Percentiles rank a stretch among this genome's conserved stretches.
Conservation (phyloP, 495 filamentous ascomycete species). For the Aspergillus taichungensis region DNA sequence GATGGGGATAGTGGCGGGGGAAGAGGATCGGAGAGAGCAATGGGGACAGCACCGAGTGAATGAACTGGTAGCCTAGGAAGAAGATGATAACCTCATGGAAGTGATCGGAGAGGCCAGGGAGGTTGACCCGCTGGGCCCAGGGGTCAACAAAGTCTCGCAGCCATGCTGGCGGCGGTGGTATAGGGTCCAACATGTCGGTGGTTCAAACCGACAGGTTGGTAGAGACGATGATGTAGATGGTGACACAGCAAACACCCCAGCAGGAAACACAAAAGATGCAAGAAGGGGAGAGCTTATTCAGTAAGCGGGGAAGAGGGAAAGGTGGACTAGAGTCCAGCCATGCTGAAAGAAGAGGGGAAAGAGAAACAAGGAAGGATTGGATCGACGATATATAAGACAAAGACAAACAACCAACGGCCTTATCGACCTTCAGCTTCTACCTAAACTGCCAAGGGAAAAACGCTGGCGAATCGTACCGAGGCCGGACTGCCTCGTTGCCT, state of each 20-base stretch:
- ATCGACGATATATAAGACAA: no score
- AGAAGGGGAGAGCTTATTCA: no score
- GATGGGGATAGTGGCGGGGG: slow-evolving; percentile 58
- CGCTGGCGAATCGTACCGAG: no score
- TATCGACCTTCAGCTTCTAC: no score
- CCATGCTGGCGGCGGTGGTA: slow-evolving; percentile 38
- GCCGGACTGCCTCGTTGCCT: no score
- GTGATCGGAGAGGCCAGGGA: slow-evolving; percentile 72
- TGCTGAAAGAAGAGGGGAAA: neutral
- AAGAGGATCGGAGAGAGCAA: slow-evolving; percentile 58
- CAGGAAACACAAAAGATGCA: no score
- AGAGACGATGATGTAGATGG: slow-evolving; percentile 4
- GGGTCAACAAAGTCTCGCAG: slow-evolving; percentile 33
- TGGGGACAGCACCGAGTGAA: slow-evolving; percentile 68
- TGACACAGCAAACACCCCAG: neutral
- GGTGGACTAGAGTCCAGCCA: neutral
- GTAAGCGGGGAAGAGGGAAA: no score
- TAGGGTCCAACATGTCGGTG: slow-evolving; percentile 40
- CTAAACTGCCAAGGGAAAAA: no score
- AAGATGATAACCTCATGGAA: slow-evolving; percentile 79
- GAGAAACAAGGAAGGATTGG: neutral
- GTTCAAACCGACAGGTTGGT: neutral
- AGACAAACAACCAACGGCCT: no score
- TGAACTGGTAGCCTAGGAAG: slow-evolving; percentile 66
- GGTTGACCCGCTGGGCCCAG: slow-evolving; percentile 40